Conservation (phyloP, 192 early-diverging fungal species). For the Coemansia sp. region DNA sequence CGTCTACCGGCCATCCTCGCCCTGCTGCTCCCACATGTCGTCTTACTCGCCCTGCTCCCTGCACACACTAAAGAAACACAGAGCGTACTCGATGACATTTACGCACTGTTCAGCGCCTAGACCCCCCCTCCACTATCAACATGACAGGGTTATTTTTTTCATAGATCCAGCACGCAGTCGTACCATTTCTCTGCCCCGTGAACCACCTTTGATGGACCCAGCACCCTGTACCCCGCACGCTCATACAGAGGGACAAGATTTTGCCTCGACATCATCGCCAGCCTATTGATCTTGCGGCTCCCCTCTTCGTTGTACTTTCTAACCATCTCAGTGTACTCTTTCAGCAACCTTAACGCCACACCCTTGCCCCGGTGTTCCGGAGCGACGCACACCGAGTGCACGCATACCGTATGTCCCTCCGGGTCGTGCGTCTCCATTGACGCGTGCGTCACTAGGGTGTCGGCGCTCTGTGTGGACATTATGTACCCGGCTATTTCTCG, state of each 20-base stretch:
- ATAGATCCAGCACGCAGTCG: slow-evolving; percentile 36
- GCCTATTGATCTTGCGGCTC: slow-evolving; percentile 41
- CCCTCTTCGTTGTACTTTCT: slow-evolving; percentile 16
- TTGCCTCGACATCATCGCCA: slow-evolving; percentile 59
- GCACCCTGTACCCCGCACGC: slow-evolving; percentile 57
- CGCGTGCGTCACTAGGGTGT: slow-evolving; percentile 55
- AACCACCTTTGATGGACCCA: slow-evolving; percentile 58
- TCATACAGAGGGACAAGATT: slow-evolving; percentile 59
- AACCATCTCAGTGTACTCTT: slow-evolving; percentile 49
- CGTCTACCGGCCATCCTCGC: too few species aligned
- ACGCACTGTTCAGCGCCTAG: too few species aligned
- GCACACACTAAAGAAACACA: too few species aligned
- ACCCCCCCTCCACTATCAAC: too few species aligned
- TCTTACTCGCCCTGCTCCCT: too few species aligned
- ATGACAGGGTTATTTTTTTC: not conserved
- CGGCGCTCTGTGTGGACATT: slow-evolving; percentile 53
- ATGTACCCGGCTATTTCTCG: slow-evolving; percentile 57
- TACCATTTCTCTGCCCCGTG: slow-evolving; percentile 57
- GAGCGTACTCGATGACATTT: too few species aligned
- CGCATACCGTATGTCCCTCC: slow-evolving; percentile 58
- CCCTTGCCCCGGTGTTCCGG: slow-evolving; percentile 54
- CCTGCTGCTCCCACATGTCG: too few species aligned
- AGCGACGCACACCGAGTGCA: slow-evolving; percentile 67
- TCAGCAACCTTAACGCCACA: slow-evolving; percentile 55
- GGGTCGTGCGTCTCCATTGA: slow-evolving; percentile 66